These are phyloP conservation scores for Dictyostelium intermedium DNA, from an alignment of 78 protist species.

Conservation along the genomic window DNA sequence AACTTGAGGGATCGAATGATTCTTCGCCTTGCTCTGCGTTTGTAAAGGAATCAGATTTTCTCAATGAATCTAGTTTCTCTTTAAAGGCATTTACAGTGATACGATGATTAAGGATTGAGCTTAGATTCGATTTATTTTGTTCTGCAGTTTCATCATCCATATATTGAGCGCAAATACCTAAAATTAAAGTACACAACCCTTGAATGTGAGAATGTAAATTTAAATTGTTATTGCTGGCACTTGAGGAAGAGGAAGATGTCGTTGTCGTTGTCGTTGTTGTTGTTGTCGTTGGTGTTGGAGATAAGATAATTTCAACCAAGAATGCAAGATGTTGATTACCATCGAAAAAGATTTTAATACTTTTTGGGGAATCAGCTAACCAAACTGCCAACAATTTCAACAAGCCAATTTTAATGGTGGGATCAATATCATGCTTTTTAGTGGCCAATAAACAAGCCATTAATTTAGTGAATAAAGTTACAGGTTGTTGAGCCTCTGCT, in stretches of 20 bases:
- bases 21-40: slow-evolving; percentile 68
- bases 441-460: not conserved
- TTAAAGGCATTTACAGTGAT: slow-evolving; percentile 57
- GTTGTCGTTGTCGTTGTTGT: not conserved
- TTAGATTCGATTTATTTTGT: slow-evolving; percentile 35
- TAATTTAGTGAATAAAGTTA: slow-evolving; percentile 21
- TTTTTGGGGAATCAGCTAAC: slow-evolving; percentile 56
- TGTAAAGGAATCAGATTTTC: slow-evolving; percentile 69
- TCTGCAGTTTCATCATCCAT: slow-evolving; percentile 45
- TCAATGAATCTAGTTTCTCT: slow-evolving; percentile 30
- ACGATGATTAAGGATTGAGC: slow-evolving; percentile 60
- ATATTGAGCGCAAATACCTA: slow-evolving; percentile 24
- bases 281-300: not conserved
- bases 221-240: not conserved
- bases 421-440: slow-evolving; percentile 19
- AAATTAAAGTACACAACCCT: slow-evolving; percentile 34
- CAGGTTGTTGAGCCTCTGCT: not conserved
- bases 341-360: not conserved
- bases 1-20: not conserved
- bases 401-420: slow-evolving; percentile 37
- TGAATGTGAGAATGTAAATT: slow-evolving; percentile 31
- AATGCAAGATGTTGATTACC: slow-evolving; percentile 25
- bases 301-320: slow-evolving; percentile 48
- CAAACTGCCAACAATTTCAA: slow-evolving; percentile 58
- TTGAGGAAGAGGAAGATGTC: not conserved